These are phyloP conservation scores for Eucalyptus lansdowneana DNA, from an alignment of 345 rosid genomes.

Conservation along the genomic window DNA sequence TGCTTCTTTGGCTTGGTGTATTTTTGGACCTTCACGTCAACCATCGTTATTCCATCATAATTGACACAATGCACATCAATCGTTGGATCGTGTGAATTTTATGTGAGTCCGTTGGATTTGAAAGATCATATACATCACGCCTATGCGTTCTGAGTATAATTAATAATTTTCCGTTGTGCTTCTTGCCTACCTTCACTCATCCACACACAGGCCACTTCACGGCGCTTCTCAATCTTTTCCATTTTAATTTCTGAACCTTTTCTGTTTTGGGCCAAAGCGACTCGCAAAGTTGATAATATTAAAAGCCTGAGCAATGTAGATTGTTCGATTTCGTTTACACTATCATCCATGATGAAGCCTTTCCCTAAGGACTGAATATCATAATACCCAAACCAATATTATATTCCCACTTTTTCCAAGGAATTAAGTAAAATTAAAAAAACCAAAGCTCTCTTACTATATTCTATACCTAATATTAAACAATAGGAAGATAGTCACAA, in stretches of 20 bases:
- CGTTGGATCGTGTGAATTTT: background rate
- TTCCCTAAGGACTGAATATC: background rate
- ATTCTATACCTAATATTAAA: background rate
- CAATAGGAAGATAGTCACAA: background rate
- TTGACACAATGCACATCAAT: background rate
- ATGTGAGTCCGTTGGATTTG: background rate
- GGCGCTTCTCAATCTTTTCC: background rate
- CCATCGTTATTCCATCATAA: background rate
- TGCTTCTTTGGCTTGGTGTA: background rate
- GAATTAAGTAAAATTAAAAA: background rate
- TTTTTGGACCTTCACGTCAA: background rate
- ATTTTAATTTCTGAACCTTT: background rate
- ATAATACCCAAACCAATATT: background rate
- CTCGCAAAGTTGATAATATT: background rate
- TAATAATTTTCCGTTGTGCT: background rate
- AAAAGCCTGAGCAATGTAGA: background rate
- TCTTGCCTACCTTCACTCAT: background rate
- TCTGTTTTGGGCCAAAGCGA: background rate
- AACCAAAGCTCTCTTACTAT: background rate
- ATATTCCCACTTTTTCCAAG: background rate
- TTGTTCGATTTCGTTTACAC: background rate
- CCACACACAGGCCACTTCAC: background rate
- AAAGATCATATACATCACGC: background rate
- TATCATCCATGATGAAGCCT: background rate
- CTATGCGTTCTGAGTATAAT: rapidly evolving